A percentile compares a stretch with the other conserved stretches of the same genome.
phyloP scores from a whole-genome alignment of 805 yeast genomes.

The Kazachstania bromeliacearum region DNA sequence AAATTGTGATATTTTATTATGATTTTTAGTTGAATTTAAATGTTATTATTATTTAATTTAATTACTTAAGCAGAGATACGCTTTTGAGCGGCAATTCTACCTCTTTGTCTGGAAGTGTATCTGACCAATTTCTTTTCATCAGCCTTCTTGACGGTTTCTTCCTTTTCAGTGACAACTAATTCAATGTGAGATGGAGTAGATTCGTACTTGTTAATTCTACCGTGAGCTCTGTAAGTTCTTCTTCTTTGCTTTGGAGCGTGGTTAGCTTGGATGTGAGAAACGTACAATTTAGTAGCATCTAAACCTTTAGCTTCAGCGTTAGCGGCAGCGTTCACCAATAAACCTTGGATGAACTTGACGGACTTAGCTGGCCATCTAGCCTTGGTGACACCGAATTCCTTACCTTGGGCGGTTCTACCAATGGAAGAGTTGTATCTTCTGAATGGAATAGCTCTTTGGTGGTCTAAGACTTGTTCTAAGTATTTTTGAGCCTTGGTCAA shows the following conservation, averaged over 20 bases:
- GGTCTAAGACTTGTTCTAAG: conserved; percentile 93
- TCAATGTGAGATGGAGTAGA: conserved; percentile 98
- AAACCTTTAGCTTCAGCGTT: conserved; percentile 99
- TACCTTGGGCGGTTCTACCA: conserved; percentile 99
- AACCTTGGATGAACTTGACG: conserved; percentile 88
- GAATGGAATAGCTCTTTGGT: conserved; percentile 99
- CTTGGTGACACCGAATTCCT: conserved; percentile 98
- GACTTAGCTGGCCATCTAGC: conserved; percentile 99
- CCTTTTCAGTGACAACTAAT: conserved; percentile 91
- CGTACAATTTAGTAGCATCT: conserved; percentile 86
- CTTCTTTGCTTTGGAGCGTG: conserved; percentile 99
- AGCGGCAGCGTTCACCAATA: conserved; percentile 95
- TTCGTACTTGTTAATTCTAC: conserved; percentile 99
- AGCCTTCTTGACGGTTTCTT: conserved; percentile 89
- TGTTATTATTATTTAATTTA: not conserved
- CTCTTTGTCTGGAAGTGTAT: conserved; percentile 86
- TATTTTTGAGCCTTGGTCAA: conserved; percentile 90
- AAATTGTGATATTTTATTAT: too few species aligned
- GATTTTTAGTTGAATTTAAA: conserved; percentile 6
- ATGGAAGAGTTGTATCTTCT: conserved; percentile 94
- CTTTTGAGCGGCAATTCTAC: conserved; percentile 83
- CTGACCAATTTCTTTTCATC: conserved; percentile 57
- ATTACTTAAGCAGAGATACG: conserved; percentile 57
- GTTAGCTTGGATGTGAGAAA: conserved; percentile 99
- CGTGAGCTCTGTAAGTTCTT: conserved; percentile 99